Evolutionary conservation across 148 eudicot species (phyloP), one percentile per base, ranked within the genome.

Genomic region (Camellia granthamiana): DNA sequence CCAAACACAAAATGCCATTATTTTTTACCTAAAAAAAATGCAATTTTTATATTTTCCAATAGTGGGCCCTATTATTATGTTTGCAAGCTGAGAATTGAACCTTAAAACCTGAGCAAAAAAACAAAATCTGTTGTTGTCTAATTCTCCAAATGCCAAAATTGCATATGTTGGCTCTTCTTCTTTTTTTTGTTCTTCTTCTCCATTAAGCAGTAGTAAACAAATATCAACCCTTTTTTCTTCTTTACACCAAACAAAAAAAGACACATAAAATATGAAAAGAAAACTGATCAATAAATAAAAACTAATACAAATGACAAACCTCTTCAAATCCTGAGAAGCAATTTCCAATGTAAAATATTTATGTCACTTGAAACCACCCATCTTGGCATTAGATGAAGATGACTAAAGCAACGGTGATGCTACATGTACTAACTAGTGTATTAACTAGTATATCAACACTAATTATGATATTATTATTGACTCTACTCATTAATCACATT

Each of bases 301-400:
- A 11, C 62, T 18, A 56, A 43, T 1, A 12, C 54, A 74, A 69
- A 58, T 56, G 12, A 49, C 81, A 60, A 70, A 70, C 76, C 59
- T 21, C 72, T 61, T 54, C 51, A 64, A 66, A 43, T 7, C 9
- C 41, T 43, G 49, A 66, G 72, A 30, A 30, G 38, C 38, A 30
- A 30, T 30, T 30, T 30, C 65, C 51, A 66, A 41, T 8, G 18
- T 41, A 18, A 49, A 4, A 12, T 3, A 52, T 38, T 23, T 74
- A 59, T 62, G 69, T 85, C 82, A 85, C 74, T 82, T 79, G 56
- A 63, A 76, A 49, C 38, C 1, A 30, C 81, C 61, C 74, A 74
- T 58, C 77, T 81, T 87, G 76, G 77, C 81, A 79, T 78, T 74
- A 49, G 86, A 85, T 66, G 86, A 79, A 68, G 88, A 79, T 71